Conservation (phyloP, 2,329 filamentous ascomycete genomes). For the Cladobotryum mycophilum region DNA sequence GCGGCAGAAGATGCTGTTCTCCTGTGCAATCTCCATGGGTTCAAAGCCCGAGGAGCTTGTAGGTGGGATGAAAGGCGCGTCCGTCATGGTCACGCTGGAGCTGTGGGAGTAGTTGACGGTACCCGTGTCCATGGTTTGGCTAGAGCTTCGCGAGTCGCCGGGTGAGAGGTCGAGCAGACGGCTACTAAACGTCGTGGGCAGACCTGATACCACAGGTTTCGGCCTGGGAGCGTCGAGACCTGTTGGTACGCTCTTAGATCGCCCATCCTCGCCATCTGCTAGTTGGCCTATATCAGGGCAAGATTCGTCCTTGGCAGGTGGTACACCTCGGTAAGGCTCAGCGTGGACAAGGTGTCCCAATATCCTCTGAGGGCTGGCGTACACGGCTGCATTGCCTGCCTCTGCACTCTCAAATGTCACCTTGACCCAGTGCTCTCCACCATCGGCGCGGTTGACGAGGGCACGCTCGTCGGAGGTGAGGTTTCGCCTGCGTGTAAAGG, state of each 20-base stretch:
- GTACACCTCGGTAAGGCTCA: conserved; percentile 60
- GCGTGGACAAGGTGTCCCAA: conserved; percentile 65
- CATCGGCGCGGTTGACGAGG: conserved; percentile 74
- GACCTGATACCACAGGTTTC: conserved; percentile 19
- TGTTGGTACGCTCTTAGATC: conserved; percentile 33
- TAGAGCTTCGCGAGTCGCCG: conserved; percentile 43
- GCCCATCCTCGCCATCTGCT: conserved; percentile 23
- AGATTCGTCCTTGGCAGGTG: conserved; percentile 58
- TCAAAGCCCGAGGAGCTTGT: conserved; percentile 18
- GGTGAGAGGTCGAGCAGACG: conserved; percentile 36
- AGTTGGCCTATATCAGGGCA: conserved; percentile 47
- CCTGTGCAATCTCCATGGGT: conserved; percentile 23
- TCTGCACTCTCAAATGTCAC: conserved; percentile 71
- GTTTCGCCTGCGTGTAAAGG: conserved; percentile 57
- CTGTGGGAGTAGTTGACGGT: conserved; percentile 41
- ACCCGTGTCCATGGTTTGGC: conserved; percentile 51
- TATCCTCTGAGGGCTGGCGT: conserved; percentile 64
- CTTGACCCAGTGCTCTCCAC: conserved; percentile 89
- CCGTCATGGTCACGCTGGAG: conserved; percentile 42
- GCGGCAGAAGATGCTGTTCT: conserved; percentile 46
- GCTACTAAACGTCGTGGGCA: conserved; percentile 32
- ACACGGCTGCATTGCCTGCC: conserved; percentile 63
- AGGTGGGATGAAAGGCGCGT: conserved; percentile 14
- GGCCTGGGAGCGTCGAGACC: conserved; percentile 21
- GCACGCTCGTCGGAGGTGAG: conserved; percentile 67